Percentiles rank a stretch among this genome's conserved stretches.
Conservation (phyloP, 352 stramenopile species). For the Phytophthora pisi region DNA sequence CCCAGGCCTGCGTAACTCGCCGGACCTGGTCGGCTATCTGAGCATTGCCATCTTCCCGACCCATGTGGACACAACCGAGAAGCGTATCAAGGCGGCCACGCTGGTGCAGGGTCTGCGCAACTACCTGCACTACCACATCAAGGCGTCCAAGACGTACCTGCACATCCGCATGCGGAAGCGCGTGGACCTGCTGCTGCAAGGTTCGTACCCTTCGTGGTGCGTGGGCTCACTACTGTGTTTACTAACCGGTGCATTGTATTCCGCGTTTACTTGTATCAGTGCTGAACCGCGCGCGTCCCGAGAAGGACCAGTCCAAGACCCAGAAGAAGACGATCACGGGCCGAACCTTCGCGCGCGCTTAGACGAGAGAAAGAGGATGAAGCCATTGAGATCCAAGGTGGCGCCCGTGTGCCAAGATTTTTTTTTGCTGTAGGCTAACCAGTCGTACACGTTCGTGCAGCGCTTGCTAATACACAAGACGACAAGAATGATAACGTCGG, state of each 20-base stretch:
- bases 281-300: conserved; percentile 90
- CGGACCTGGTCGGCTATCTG: conserved; percentile 90
- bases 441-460: background rate
- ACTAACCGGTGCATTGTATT: conserved; percentile 5
- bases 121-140: conserved; percentile 97
- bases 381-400: background rate
- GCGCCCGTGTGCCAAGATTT: background rate
- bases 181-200: conserved; percentile 92
- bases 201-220: conserved; percentile 29
- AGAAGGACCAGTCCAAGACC: conserved; percentile 89
- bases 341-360: conserved; percentile 88
- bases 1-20: conserved; percentile 57
- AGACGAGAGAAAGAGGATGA: conserved; percentile 11
- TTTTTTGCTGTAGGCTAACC: conserved; percentile 7
- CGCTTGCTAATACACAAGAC: conserved; percentile 4
- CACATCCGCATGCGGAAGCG: conserved; percentile 96
- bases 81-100: conserved; percentile 89
- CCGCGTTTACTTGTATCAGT: conserved; percentile 45
- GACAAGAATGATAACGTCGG: background rate
- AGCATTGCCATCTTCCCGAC: conserved; percentile 89
- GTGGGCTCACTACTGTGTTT: background rate
- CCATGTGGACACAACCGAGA: conserved; percentile 89
- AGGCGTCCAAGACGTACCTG: conserved; percentile 95
- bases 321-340: conserved; percentile 93
- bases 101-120: conserved; percentile 90